A percentile compares a stretch with the other conserved stretches of the same genome.
Evolutionary conservation across 2,329 filamentous ascomycete genomes (phyloP).

Genomic region (Coniochaeta sp.): DNA sequence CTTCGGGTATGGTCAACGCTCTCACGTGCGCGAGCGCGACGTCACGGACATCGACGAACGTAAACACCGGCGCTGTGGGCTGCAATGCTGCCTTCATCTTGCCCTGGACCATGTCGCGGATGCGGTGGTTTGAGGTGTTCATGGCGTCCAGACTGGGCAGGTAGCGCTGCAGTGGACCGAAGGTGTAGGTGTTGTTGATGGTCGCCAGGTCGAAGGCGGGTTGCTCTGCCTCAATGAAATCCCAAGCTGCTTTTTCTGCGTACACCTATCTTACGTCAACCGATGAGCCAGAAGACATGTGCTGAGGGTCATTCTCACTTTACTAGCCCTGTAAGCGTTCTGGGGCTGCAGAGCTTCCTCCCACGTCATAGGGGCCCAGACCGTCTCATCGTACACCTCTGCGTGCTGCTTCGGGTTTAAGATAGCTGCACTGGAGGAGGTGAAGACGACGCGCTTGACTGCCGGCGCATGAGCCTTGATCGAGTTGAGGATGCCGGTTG

Average conservation of each 20-base stretch:
- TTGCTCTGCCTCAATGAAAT: conserved; percentile 47
- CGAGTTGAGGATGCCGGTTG: conserved; percentile 39
- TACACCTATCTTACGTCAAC: conserved; percentile 30
- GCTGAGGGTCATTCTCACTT: conserved; percentile 15
- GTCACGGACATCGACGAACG: conserved; percentile 56
- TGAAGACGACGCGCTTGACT: conserved; percentile 57
- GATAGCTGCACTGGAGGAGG: conserved; percentile 39
- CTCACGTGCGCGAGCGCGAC: conserved; percentile 58
- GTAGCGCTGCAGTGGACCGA: conserved; percentile 58
- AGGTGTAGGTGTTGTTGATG: conserved; percentile 55
- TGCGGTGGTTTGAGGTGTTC: conserved; percentile 67
- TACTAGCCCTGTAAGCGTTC: conserved; percentile 30
- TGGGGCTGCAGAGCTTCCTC: conserved; percentile 23
- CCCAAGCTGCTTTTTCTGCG: conserved; percentile 61
- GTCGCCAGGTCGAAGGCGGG: conserved; percentile 54
- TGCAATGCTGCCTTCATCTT: conserved; percentile 50
- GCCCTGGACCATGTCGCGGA: conserved; percentile 57
- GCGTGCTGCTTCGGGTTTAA: conserved; percentile 28
- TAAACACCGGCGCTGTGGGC: conserved; percentile 46
- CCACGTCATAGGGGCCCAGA: conserved; percentile 28
- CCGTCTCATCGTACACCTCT: conserved; percentile 30
- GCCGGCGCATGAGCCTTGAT: conserved; percentile 32
- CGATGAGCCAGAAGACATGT: neutral
- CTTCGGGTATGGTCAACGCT: conserved; percentile 41
- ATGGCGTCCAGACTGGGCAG: conserved; percentile 55